phyloP scores from a whole-genome alignment of 2,329 filamentous ascomycete genomes.

The Teratosphaeria epicoccoides region DNA sequence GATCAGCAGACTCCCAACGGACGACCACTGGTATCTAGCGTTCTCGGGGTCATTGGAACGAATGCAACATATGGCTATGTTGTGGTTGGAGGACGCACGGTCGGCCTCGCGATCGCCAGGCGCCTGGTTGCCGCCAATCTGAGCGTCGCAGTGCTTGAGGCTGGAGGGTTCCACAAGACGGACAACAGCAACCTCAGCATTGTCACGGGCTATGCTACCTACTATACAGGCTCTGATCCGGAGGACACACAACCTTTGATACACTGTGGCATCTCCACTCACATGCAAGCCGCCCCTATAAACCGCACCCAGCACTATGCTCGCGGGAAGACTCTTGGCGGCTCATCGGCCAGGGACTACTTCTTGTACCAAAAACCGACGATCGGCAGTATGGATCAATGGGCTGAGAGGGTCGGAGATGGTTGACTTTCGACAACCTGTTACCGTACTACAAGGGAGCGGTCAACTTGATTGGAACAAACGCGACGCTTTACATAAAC shows the following conservation, averaged over 20 bases:
- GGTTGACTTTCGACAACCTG: conserved; percentile 20
- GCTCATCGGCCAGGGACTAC: conserved; percentile 16
- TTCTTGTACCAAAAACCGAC: conserved; percentile 18
- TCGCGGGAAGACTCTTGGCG: conserved; percentile 15
- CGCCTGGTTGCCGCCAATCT: conserved; percentile 10
- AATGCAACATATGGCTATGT: conserved; percentile 14
- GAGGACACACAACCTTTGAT: conserved; percentile 11
- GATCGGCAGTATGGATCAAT: conserved; percentile 20
- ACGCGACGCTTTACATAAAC: conserved; percentile 6
- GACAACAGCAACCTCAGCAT: conserved; percentile 14
- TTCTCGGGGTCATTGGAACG: background rate
- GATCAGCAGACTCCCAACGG: background rate
- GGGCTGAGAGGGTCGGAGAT: conserved; percentile 6
- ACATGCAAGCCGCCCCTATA: conserved; percentile 10
- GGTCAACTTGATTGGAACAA: conserved; percentile 12
- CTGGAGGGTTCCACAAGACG: conserved; percentile 13
- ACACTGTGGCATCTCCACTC: conserved; percentile 11
- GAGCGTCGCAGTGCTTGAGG: conserved; percentile 12
- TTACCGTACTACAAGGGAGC: conserved; percentile 19
- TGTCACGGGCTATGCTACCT: conserved; percentile 12
- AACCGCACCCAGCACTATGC: conserved; percentile 9
- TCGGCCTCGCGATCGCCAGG: conserved; percentile 14
- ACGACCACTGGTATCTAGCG: background rate
- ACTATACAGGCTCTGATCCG: conserved; percentile 1
- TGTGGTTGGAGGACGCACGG: conserved; percentile 16